Conservation (phyloP, 177 flowering plant genomes). For the Vitis hybrid region DNA sequence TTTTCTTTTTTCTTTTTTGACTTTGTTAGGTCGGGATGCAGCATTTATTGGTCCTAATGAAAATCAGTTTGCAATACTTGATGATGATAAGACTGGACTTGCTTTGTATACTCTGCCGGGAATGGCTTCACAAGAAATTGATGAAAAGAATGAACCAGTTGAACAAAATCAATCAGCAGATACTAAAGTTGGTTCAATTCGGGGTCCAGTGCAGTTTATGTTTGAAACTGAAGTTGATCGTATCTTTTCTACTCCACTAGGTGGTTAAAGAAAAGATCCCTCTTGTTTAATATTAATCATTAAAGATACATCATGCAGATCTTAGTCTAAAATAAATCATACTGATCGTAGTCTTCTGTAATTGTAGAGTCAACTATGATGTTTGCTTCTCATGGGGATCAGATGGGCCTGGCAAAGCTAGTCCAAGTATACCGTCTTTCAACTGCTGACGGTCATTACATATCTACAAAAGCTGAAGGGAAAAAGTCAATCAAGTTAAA, state of each 20-base stretch:
- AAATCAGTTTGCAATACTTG: conserved; percentile 89
- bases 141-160: conserved; percentile 39
- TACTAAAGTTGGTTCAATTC: conserved; percentile 43
- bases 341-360: conserved; percentile 21
- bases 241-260: conserved; percentile 92
- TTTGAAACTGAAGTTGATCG: conserved; percentile 96
- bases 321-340: neutral
- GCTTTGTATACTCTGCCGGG: conserved; percentile 76
- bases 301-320: conserved; percentile 16
- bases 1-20: conserved; percentile 5
- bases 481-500: conserved; percentile 81
- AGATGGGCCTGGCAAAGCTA: conserved; percentile 85
- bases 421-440: conserved; percentile 80
- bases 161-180: conserved; percentile 52
- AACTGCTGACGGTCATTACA: conserved; percentile 60
- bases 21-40: conserved; percentile 77
- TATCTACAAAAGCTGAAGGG: conserved; percentile 77
- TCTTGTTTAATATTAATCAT: neutral
- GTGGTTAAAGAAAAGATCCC: conserved; percentile 28
- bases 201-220: conserved; percentile 72
- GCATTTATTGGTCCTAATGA: conserved; percentile 92
- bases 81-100: conserved; percentile 83
- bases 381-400: conserved; percentile 86
- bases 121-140: conserved; percentile 40
- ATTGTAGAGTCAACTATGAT: conserved; percentile 84